These are phyloP conservation scores for Glycyrrhiza uralensis DNA, from an alignment of 306 rosid genomes.

Conservation along the genomic window DNA sequence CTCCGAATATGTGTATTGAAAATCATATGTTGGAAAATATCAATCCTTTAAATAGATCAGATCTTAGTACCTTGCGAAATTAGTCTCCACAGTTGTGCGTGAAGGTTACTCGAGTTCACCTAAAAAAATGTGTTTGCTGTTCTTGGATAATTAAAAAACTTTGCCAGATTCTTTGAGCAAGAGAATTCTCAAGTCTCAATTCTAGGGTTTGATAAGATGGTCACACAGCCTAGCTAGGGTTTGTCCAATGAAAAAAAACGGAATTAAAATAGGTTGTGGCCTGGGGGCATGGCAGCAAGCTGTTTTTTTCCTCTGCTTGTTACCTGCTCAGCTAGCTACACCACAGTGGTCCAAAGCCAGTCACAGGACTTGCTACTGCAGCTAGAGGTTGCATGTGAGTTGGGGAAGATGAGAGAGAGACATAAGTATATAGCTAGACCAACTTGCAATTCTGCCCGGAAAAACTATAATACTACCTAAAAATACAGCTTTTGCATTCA, in stretches of 20 bases:
- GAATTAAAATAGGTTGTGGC: slow-evolving; percentile 28
- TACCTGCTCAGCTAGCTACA: slow-evolving; percentile 34
- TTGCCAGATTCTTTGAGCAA: not conserved
- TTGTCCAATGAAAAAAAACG: slow-evolving; percentile 34
- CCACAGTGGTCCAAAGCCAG: slow-evolving; percentile 36
- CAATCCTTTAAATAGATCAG: no score
- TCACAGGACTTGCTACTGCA: slow-evolving; percentile 25
- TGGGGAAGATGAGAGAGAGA: slow-evolving; percentile 16
- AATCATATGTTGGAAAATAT: no score
- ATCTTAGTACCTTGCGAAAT: no score
- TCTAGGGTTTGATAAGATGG: slow-evolving; percentile 33
- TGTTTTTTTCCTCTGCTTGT: slow-evolving; percentile 13
- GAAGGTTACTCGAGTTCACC: no score
- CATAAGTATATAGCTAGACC: not conserved
- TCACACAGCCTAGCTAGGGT: slow-evolving; percentile 31
- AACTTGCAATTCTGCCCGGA: not conserved
- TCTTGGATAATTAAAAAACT: not conserved
- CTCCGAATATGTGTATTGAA: no score
- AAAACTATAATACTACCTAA: not conserved
- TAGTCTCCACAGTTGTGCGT: no score
- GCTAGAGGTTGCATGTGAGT: slow-evolving; percentile 12
- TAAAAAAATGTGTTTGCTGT: no score
- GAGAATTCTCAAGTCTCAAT: not conserved
- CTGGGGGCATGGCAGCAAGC: slow-evolving; percentile 23
- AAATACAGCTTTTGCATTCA: not conserved